phyloP scores from a whole-genome alignment of 176 grass and related monocot genomes.

The Paspalum notatum region DNA sequence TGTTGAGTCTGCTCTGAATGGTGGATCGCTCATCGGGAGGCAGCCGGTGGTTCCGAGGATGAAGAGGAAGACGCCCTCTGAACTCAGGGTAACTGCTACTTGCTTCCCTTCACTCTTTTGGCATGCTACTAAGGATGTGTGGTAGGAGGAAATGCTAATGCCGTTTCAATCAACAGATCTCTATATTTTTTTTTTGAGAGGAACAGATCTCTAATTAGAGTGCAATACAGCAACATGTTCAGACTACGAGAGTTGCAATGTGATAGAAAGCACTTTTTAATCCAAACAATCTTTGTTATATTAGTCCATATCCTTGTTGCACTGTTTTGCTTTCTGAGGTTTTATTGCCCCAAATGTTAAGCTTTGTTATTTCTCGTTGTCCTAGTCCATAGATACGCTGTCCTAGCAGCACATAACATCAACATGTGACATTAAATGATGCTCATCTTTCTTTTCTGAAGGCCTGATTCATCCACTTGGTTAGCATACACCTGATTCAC shows the following conservation, averaged over 20 bases:
- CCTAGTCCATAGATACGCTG: not conserved
- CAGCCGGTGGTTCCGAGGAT: constrained; percentile 32
- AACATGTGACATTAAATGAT: not conserved
- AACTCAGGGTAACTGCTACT: constrained; percentile 61
- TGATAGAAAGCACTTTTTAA: not conserved
- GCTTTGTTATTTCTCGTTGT: not conserved
- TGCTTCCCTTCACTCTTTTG: not conserved
- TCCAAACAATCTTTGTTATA: no score
- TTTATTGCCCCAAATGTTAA: not conserved
- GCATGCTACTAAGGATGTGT: not conserved
- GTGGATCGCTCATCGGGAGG: constrained; percentile 49
- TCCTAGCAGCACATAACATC: not conserved
- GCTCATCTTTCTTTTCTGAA: not conserved
- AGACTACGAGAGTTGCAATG: not conserved
- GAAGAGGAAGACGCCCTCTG: constrained; percentile 89
- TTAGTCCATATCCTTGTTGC: not conserved
- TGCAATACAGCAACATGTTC: no score
- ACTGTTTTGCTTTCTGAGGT: not conserved
- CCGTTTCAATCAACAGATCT: no score
- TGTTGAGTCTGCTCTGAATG: constrained; percentile 47
- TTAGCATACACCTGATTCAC: no score
- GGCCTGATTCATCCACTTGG: no score
- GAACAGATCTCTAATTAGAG: no score
- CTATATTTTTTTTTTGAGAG: no score
- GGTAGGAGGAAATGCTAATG: not conserved